Evolutionary conservation across 2,329 filamentous ascomycete species (phyloP), one percentile per base, ranked within the genome.

Genomic region (Colletotrichum tamarilloi): DNA sequence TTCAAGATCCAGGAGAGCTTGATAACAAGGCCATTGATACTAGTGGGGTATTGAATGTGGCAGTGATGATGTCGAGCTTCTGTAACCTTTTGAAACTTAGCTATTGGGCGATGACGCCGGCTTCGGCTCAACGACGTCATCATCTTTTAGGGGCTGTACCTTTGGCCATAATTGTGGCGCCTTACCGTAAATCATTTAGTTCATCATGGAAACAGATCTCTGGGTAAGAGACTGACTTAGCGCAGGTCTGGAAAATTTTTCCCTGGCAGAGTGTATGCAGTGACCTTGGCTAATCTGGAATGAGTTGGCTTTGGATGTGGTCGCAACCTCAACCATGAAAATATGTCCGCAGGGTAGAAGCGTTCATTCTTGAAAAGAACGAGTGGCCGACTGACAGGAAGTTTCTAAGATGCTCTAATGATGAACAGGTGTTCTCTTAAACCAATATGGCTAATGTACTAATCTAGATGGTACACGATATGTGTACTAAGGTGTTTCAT

Each of bases 121-220:
- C 30, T 30, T 0, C 16, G n/a, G 26, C 19, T 62, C 28, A 14
- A 62, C 56, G 30, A 67, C 65, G 65, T 68, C 57, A 68, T 52
- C 7, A 3, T 7, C 4, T 8, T 3, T 12, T 32, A 16, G 6
- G 2, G 11, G 12, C 9, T 16, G 22, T 2, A n/a, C 32, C 11
- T 12, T 35, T 49, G 6, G 24, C 9, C 24, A 30, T 62, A 16
- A 7, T 26, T 3, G n/a, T 19, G 38, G 24, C 24, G 35, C 24
- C 4, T 30, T 28, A 19, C 16, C 58, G 19, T 22, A 8, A 28
- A 46, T 14, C 26, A n/a, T 14, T 46, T 28, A 42, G 22, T 22
- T 22, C 22, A 35, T 12, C 11, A n/a, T 12, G 4, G 19, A 22
- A 49, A 49, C 0, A 0, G 1, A n/a, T 4, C 19, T 22, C 19